Conservation (phyloP, 2,329 filamentous ascomycete genomes). For the Zymoseptoria tritici region DNA sequence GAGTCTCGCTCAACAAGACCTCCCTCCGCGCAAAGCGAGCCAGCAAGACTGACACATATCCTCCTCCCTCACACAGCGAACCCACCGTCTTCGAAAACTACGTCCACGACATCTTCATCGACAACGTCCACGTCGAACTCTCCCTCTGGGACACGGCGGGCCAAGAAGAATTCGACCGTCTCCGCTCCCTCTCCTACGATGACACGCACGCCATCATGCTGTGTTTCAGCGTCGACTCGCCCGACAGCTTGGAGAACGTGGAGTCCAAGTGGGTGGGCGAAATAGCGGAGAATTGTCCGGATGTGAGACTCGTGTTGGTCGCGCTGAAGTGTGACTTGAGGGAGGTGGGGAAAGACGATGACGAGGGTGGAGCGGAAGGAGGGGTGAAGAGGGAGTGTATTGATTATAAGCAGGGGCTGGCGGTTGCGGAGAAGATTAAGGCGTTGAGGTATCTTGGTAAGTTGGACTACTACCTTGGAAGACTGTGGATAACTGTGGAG, state of each 20-base stretch:
- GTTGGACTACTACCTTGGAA: not conserved
- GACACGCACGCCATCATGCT: slow-evolving; percentile 98
- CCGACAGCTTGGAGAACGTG: slow-evolving; percentile 94
- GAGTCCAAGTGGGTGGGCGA: slow-evolving; percentile 98
- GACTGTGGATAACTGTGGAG: not conserved
- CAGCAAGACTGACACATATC: not conserved
- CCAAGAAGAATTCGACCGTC: slow-evolving; percentile 95
- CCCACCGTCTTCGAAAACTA: slow-evolving; percentile 99
- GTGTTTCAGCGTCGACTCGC: slow-evolving; percentile 94
- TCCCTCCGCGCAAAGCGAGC: not conserved
- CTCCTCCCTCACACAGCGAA: slow-evolving; percentile 49
- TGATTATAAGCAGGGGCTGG: slow-evolving; percentile 83
- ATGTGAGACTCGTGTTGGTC: slow-evolving; percentile 88
- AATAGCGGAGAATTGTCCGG: slow-evolving; percentile 95
- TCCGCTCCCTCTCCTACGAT: slow-evolving; percentile 93
- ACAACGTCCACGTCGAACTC: slow-evolving; percentile 92
- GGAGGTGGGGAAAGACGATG: slow-evolving; percentile 62
- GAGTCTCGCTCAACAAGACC: slow-evolving; percentile 31
- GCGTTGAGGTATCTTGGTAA: slow-evolving; percentile 80
- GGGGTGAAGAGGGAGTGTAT: slow-evolving; percentile 58
- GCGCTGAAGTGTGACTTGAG: slow-evolving; percentile 95
- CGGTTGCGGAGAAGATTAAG: slow-evolving; percentile 84
- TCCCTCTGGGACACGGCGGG: slow-evolving; percentile 98
- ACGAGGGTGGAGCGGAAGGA: slow-evolving; percentile 49
- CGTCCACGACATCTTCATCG: slow-evolving; percentile 98